Evolutionary conservation across 106 monocot genomes (phyloP), one percentile per base, ranked within the genome.

Genomic region (Dendrobium officinale): DNA sequence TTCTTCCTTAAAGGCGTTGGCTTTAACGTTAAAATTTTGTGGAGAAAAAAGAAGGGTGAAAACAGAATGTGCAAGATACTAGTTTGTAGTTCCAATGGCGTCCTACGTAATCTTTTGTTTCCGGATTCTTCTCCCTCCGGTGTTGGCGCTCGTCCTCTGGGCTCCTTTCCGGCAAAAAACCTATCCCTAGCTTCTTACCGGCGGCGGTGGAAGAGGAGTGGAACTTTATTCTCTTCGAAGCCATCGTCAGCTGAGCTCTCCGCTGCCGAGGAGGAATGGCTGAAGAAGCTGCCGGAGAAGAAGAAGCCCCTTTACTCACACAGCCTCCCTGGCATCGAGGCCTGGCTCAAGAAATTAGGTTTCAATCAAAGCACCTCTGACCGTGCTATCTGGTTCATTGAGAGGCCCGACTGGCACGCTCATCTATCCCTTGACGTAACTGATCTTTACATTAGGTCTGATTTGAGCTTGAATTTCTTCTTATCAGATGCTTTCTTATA

Each of bases 301-400:
- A 95, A 95, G 89, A 93, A 95, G 85, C 93, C 99, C 4, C 87
- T 99, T 29, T 99, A 99, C 78, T 84, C 95, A 55, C 99, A 99
- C 83, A 99, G 99, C 86, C 84, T 99, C n/a, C 95, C 93, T 7
- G 93, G 91, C 82, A 93, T 99, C 77, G 99, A 95, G 77, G 91
- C 93, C 11, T 99, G 95, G 99, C 87, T 99, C 64, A 77, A 79
- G 81, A 90, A 67, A 0, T 75, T 95, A 19, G 99, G 90, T 78
- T 99, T 99, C 80, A 56, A 55, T n/a, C 93, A 90, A 86, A 91
- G 90, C 80, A 75, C 85, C 6, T 87, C 91, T 16, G 95, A 99
- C 68, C 83, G 88, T 40, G 88, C 95, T 20, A 82, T 87, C 13
- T 95, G 95, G 99, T 41, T 90, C 64, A 82, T 84, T 55, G 93